Evolutionary conservation across 495 filamentous ascomycete genomes (phyloP).

Genomic region (Aspergillus baeticus): DNA sequence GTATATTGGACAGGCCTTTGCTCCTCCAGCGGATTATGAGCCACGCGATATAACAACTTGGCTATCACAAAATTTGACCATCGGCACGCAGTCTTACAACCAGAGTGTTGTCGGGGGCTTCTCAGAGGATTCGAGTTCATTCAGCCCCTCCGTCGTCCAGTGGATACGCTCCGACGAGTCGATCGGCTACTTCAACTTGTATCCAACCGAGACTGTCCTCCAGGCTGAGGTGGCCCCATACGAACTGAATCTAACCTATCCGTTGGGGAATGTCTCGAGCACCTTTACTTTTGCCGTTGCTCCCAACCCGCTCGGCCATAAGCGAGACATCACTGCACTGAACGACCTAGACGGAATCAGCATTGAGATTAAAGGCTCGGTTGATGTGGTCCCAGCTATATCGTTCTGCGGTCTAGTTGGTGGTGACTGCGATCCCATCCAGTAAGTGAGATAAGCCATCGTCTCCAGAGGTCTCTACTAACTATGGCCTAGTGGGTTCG

Average conservation of each 20-base stretch:
- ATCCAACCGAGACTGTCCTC: slow-evolving; percentile 31
- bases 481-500: slow-evolving; percentile 2
- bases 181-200: slow-evolving; percentile 25
- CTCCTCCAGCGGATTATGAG: slow-evolving; percentile 39
- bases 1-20: slow-evolving; percentile 31
- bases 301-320: not conserved
- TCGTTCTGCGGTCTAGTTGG: slow-evolving; percentile 11
- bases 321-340: slow-evolving; percentile 1
- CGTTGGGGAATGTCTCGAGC: slow-evolving; percentile 10
- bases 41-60: slow-evolving; percentile 40
- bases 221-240: slow-evolving; percentile 29
- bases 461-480: not conserved
- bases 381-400: not conserved
- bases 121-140: slow-evolving; percentile 30
- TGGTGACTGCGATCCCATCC: slow-evolving; percentile 6
- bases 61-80: slow-evolving; percentile 37
- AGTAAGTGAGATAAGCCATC: not conserved
- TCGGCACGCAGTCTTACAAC: slow-evolving; percentile 38
- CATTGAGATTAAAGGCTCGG: slow-evolving; percentile 1
- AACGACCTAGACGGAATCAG: slow-evolving; percentile 7
- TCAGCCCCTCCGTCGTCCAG: slow-evolving; percentile 40
- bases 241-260: slow-evolving; percentile 36
- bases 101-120: slow-evolving; percentile 37
- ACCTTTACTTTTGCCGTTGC: slow-evolving; percentile 8
- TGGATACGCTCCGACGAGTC: slow-evolving; percentile 20